Base-by-base conservation (phyloP, 75 land plant species). In the Picea glauca region DNA sequence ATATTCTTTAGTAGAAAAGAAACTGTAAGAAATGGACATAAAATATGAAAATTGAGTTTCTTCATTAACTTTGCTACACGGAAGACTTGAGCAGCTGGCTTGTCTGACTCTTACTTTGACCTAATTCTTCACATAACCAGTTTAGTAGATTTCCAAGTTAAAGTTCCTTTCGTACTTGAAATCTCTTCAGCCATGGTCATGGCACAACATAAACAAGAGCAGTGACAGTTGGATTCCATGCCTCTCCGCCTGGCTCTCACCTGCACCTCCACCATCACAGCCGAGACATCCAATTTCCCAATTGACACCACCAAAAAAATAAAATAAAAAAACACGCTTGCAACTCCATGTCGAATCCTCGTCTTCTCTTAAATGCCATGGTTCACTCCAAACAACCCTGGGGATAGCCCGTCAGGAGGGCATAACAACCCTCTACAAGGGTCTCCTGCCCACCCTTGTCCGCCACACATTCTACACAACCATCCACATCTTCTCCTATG, bases 271-370 rank as follows among this genome's bases (percentile, higher is more conserved):
- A 96, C 98, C 58, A 82, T 88, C 72, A 89, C 77, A 58, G 91
- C 96, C 18, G 98, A 95, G 84, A 80, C 94, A n/a, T 76, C 87
- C 12, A 95, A 96, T 0, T 95, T 95, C 81, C 98, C 98, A 13
- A 93, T 95, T 46, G 98, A 95, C 85, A 76, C 90, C 67, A 88
- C 90, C 38, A 95, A 95, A 78, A 26, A 26, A 26, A 26, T 26
- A 26, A 26, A 26, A 26, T 26, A 26, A 26, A 26, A 26, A 26
- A 26, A 95, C 98, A 21, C 80, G 91, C 72, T 87, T 95, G 18
- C 96, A 93, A 77, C 90, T 93, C 72, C 91, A 83, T 82, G 74
- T 81, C 57, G 79, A 85, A 59, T 20, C 66, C 62, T 50, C 74
- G 31, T 1, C 82, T 72, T 0, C 38, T 35, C 38, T 35, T 35